A percentile compares a stretch with the other conserved stretches of the same genome.
phyloP scores from a whole-genome alignment of 2,329 filamentous ascomycete genomes.

The Grosmannia clavigera region DNA sequence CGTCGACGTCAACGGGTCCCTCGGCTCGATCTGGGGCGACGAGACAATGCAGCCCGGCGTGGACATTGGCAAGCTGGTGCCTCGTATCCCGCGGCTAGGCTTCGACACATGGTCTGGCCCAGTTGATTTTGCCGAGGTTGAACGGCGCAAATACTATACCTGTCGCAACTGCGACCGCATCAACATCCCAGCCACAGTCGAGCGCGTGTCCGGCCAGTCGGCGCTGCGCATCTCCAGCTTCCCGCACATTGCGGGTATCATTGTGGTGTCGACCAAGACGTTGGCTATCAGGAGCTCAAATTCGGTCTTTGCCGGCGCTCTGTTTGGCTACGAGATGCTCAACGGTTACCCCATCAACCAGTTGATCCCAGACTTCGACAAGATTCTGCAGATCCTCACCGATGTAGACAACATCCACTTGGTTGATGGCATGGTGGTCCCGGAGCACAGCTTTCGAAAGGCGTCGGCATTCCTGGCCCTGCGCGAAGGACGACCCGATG shows the following conservation, averaged over 20 bases:
- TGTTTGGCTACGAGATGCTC: slow-evolving; percentile 80
- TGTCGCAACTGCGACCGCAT: slow-evolving; percentile 65
- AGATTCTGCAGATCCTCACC: slow-evolving; percentile 65
- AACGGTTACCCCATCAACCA: slow-evolving; percentile 69
- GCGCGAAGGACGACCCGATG: slow-evolving; percentile 70
- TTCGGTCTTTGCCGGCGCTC: slow-evolving; percentile 79
- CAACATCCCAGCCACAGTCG: slow-evolving; percentile 74
- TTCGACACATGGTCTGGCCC: slow-evolving; percentile 58
- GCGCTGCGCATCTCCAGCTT: slow-evolving; percentile 84
- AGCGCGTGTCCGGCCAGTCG: slow-evolving; percentile 55
- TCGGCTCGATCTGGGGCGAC: slow-evolving; percentile 75
- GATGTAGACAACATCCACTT: slow-evolving; percentile 78
- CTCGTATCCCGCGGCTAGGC: slow-evolving; percentile 65
- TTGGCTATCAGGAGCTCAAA: slow-evolving; percentile 86
- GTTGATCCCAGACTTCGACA: slow-evolving; percentile 78
- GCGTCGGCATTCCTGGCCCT: slow-evolving; percentile 75
- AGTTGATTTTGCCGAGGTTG: slow-evolving; percentile 66
- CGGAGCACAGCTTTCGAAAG: slow-evolving; percentile 88
- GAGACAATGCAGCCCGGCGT: slow-evolving; percentile 54
- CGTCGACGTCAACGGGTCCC: slow-evolving; percentile 58
- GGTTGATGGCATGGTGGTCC: slow-evolving; percentile 89
- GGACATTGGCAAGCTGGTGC: slow-evolving; percentile 67
- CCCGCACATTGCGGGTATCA: slow-evolving; percentile 92
- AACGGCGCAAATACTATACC: slow-evolving; percentile 67
- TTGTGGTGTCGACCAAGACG: slow-evolving; percentile 71